These are phyloP conservation scores for Bretschneidera sinensis DNA, from an alignment of 345 rosid genomes.

Conservation along the genomic window DNA sequence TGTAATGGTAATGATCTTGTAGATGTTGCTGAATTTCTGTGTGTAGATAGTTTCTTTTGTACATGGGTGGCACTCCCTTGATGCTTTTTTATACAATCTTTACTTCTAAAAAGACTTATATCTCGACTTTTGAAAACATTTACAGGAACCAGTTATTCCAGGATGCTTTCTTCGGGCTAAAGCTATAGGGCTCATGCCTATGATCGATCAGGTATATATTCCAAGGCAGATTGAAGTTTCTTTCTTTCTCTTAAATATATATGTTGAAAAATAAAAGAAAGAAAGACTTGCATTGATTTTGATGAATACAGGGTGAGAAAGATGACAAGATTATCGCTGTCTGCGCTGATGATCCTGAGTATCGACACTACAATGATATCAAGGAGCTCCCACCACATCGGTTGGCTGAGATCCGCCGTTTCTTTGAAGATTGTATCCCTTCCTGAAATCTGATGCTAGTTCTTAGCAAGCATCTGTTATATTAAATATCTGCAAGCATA, in stretches of 20 bases:
- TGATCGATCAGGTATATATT: slow-evolving; percentile 88
- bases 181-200: slow-evolving; percentile 99
- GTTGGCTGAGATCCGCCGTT: slow-evolving; percentile 93
- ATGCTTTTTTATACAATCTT: no score
- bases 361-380: slow-evolving; percentile 84
- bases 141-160: slow-evolving; percentile 94
- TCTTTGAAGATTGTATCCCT: slow-evolving; percentile 97
- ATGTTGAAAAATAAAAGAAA: slow-evolving; percentile 1
- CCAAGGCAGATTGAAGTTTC: slow-evolving; percentile 2
- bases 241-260: slow-evolving; percentile 8
- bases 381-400: slow-evolving; percentile 98
- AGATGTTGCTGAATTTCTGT: background rate
- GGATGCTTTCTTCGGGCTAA: slow-evolving; percentile 96
- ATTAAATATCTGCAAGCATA: background rate
- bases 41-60: no score
- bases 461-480: background rate
- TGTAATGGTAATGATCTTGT: background rate
- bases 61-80: no score
- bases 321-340: slow-evolving; percentile 99
- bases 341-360: slow-evolving; percentile 98
- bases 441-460: background rate
- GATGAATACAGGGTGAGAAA: slow-evolving; percentile 77
- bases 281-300: background rate
- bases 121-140: background rate
- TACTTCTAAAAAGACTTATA: no score